Base-by-base conservation (phyloP, 345 rosid genomes). In the Eucalyptus regnans region DNA sequence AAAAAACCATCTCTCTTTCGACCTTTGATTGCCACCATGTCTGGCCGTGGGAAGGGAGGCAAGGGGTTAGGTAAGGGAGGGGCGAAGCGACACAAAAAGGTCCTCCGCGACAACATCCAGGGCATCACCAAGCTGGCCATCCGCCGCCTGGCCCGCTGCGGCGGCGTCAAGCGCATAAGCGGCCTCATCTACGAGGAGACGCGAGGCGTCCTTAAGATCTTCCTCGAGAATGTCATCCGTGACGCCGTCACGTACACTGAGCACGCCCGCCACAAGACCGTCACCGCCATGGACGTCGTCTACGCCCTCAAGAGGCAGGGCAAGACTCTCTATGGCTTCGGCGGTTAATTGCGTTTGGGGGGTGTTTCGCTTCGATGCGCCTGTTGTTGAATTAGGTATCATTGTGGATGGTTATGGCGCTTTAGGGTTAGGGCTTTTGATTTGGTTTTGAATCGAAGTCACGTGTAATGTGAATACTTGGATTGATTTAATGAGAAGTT, bases 51-150 rank as follows among this genome's bases (percentile, higher is more conserved):
- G 64, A 90, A 90, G 86, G 92, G 92, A 46, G 92, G 91, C 7
- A 89, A 89, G 88, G 90, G 90, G 25, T 58, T 89, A 11, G 90
- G 90, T 37, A 89, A 86, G 90, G 90, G 92, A 29, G 92, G 92
- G 22, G 91, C 90, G 41, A 91, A 91, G 90, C 84, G 91, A 83
- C 91, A 91, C 85, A 29, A 88, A 25, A 91, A 91, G 87, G 92
- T 91, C 37, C 91, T 90, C 48, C 88, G 92, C 27, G 92, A 91
- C 88, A 91, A 91, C 90, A 91, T 91, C 85, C 92, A 90, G 91
- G 92, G 92, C 11, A 91, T 88, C 56, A 88, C 89, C 87, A 88
- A 88, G 89, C 89, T 87, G 20, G 90, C 90, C 83, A 89, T 89
- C 71, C 88, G 90, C 37, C 88, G 91, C 15, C 86, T 91, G 9